These are phyloP conservation scores for Pistacia vera DNA, from an alignment of 345 rosid species.

Conservation along the genomic window DNA sequence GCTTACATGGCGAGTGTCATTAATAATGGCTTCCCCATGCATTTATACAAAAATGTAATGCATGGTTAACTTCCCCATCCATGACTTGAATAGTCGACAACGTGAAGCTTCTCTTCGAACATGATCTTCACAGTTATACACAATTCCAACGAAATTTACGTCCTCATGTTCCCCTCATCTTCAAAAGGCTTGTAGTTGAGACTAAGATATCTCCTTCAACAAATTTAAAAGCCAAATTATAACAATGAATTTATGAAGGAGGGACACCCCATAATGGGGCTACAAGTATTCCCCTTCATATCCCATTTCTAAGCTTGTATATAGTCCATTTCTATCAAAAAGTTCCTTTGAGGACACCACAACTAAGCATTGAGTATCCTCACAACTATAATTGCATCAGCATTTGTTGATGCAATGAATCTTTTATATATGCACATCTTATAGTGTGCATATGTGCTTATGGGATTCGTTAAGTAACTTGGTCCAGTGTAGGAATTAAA, in stretches of 20 bases:
- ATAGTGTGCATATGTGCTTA: neutral
- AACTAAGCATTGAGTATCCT: neutral
- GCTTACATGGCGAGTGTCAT: neutral
- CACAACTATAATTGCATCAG: neutral
- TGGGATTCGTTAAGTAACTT: neutral
- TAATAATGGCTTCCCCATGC: neutral
- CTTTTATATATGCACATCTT: no score
- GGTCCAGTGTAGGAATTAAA: neutral
- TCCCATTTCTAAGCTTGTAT: neutral
- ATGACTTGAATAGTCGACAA: neutral
- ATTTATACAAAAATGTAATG: neutral
- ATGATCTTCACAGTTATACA: neutral
- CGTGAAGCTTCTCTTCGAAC: neutral
- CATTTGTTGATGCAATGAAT: neutral
- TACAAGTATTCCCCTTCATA: neutral
- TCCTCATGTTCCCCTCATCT: neutral
- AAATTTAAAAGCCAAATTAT: neutral
- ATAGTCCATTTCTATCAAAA: neutral
- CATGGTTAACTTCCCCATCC: neutral
- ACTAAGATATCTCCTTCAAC: neutral
- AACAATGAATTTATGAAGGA: neutral
- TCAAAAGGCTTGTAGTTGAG: neutral
- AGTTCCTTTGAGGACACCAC: neutral
- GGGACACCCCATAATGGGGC: neutral
- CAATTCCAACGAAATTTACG: neutral